Base-by-base conservation (phyloP, 2,329 filamentous ascomycete genomes). In the Beauveria australis region DNA sequence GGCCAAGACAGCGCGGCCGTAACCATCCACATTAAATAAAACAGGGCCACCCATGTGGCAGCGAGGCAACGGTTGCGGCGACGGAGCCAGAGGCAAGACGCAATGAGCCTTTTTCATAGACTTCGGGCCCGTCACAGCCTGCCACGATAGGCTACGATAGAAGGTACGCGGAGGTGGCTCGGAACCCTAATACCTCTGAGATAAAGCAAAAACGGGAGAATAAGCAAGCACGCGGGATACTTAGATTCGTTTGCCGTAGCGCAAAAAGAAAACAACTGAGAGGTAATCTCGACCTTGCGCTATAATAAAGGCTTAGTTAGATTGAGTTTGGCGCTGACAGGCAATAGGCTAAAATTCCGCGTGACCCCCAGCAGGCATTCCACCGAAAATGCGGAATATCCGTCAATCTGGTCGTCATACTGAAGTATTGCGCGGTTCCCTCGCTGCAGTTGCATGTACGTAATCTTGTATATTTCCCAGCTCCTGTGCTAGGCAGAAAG, bases 1-100 rank as follows among this genome's bases (percentile, higher is more conserved):
- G 28, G 56, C 53, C 53, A 54, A 54, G 53, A 44, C 53, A 28
- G 18, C 37, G 46, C 47, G 24, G 46, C 19, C 9, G 8, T 14
- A 26, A 24, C 16, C 53, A 41, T 14, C 60, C 60, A 61, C 41
- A 57, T 30, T 61, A 46, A 58, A 61, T 61, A 46, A 58, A 61
- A 61, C 53, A 61, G 60, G 60, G 53, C n/a, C 60, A 18, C 16
- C 60, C 53, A 61, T 61, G 60, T 61, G 60, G 60, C 60, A 52
- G 47, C 47, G 48, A 61, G 43, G 52, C 12, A 37, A 37, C 33
- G 33, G 24, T 43, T 52, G n/a, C 22, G 46, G 54, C 33, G 28
- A 24, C 41, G 47, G 33, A 59, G 37, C 30, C 10, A 3, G 26
- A 55, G 41, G 2, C 12, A n/a, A 55, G 5, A 33, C 28, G 48